Conservation (phyloP, 2,329 filamentous ascomycete species). For the Xylaria polymorpha region DNA sequence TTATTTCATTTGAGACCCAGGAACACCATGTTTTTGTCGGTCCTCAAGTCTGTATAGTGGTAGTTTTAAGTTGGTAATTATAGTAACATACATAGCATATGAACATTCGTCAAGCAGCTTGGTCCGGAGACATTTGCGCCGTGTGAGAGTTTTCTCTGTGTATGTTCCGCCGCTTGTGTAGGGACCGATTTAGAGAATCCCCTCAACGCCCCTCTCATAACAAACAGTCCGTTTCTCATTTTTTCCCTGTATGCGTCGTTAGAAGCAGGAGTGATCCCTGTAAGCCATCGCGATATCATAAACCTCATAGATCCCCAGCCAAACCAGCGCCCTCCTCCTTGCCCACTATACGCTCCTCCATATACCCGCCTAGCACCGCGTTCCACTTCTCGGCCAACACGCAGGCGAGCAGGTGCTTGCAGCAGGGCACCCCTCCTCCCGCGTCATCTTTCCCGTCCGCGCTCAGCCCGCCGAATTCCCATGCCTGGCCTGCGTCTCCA, state of each 20-base stretch:
- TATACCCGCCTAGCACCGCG: slow-evolving; percentile 65
- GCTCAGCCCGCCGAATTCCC: slow-evolving; percentile 51
- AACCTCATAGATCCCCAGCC: slow-evolving; percentile 58
- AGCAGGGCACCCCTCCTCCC: slow-evolving; percentile 65
- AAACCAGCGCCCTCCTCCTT: slow-evolving; percentile 80
- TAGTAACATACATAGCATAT: neutral
- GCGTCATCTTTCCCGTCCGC: slow-evolving; percentile 50
- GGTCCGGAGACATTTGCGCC: neutral
- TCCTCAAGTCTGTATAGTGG: neutral
- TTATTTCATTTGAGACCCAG: neutral
- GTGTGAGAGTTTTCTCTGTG: neutral
- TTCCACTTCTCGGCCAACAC: slow-evolving; percentile 76
- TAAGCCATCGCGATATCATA: neutral
- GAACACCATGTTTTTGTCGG: neutral
- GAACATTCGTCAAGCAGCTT: neutral
- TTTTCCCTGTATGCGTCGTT: neutral
- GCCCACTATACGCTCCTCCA: slow-evolving; percentile 65
- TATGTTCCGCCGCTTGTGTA: neutral
- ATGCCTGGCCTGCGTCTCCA: slow-evolving; percentile 31
- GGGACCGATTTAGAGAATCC: neutral
- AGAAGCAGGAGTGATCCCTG: neutral
- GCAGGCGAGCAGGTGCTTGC: slow-evolving; percentile 92
- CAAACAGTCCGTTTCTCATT: neutral
- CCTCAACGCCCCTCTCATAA: neutral
- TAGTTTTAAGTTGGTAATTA: neutral